These are phyloP conservation scores for Blastocystis sp. DNA, from an alignment of 352 stramenopile species.

Conservation along the genomic window DNA sequence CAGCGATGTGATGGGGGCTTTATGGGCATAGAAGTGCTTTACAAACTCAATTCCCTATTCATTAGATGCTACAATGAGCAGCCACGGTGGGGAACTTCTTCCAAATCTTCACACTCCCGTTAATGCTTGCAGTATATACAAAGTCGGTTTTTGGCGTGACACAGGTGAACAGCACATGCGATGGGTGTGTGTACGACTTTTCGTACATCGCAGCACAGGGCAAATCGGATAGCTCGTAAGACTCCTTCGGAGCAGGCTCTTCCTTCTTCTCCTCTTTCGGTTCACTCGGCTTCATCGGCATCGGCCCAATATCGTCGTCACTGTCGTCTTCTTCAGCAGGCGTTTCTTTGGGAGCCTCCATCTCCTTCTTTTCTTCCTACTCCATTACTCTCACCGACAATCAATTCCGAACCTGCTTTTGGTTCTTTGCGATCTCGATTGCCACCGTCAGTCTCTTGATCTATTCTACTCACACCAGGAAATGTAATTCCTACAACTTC, in stretches of 20 bases:
- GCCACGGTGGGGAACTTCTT: slow-evolving; percentile 85
- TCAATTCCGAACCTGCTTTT: neutral
- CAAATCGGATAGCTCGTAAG: slow-evolving; percentile 80
- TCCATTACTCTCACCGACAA: neutral
- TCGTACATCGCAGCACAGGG: slow-evolving; percentile 87
- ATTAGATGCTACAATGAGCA: neutral
- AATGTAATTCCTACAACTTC: slow-evolving; percentile 6
- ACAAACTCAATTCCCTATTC: slow-evolving; percentile 91
- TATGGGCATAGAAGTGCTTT: slow-evolving; percentile 96
- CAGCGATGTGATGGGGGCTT: slow-evolving; percentile 82
- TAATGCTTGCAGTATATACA: slow-evolving; percentile 87
- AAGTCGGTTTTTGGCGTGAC: slow-evolving; percentile 89
- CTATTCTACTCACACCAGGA: neutral
- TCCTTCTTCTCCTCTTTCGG: slow-evolving; percentile 61
- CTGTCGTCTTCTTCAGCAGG: slow-evolving; percentile 56
- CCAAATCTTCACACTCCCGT: slow-evolving; percentile 99
- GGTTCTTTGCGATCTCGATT: slow-evolving; percentile 17
- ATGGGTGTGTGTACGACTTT: slow-evolving; percentile 92
- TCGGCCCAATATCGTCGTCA: slow-evolving; percentile 72
- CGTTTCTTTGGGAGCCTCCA: neutral
- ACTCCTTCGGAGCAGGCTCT: slow-evolving; percentile 2
- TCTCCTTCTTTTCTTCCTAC: slow-evolving; percentile 29
- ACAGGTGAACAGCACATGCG: slow-evolving; percentile 86
- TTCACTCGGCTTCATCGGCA: slow-evolving; percentile 52
- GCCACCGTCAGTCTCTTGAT: slow-evolving; percentile 25